A percentile compares a stretch with the other conserved stretches of the same genome.
These are phyloP conservation scores for Nepenthes gracilis DNA, from an alignment of 148 eudicot species.

Conservation along the genomic window DNA sequence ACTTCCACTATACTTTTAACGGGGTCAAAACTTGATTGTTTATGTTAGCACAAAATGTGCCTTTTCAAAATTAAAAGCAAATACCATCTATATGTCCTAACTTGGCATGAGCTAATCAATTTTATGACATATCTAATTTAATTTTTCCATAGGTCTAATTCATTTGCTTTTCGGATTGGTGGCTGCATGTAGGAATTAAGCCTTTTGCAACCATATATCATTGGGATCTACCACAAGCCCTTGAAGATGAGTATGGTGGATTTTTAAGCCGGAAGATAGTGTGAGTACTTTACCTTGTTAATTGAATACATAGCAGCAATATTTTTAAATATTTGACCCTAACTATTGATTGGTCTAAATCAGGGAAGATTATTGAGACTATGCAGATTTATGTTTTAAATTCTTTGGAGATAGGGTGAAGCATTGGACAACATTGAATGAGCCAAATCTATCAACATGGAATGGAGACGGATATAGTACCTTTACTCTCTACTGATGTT, in stretches of 20 bases:
- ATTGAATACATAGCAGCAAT: background rate
- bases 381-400: conserved; percentile 19
- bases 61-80: no score
- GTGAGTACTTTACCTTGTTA: background rate
- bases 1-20: no score
- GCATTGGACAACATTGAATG: conserved; percentile 33
- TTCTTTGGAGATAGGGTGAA: conserved; percentile 26
- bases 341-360: background rate
- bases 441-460: conserved; percentile 15
- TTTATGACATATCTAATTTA: background rate
- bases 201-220: conserved; percentile 8
- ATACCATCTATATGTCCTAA: no score
- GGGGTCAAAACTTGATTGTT: no score
- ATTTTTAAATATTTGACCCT: background rate
- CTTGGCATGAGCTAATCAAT: background rate
- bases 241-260: conserved; percentile 7
- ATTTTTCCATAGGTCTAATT: background rate
- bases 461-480: conserved; percentile 6
- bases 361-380: conserved; percentile 23
- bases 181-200: background rate
- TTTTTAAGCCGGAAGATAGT: conserved; percentile 8
- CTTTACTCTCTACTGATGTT: conserved; percentile 15
- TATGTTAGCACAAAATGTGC: no score
- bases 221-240: conserved; percentile 12
- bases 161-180: background rate